A percentile compares a stretch with the other conserved stretches of the same genome.
These are phyloP conservation scores for Mallotus nudiflorus DNA, from an alignment of 345 rosid genomes.

Conservation along the genomic window DNA sequence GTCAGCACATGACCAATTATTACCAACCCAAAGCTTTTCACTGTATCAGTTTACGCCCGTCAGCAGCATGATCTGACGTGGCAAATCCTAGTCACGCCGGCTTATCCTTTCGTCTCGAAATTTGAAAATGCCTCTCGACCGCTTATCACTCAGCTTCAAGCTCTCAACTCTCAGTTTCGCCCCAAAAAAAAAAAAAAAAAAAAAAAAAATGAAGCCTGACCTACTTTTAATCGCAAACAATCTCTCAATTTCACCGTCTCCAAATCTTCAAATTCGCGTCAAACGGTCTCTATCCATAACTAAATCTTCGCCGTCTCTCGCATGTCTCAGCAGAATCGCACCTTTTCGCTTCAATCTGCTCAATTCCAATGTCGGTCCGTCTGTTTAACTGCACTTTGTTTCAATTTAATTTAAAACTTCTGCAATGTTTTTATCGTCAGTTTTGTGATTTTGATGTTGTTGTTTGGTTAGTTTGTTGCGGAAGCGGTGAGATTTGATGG, in stretches of 20 bases:
- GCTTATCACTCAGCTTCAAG: neutral
- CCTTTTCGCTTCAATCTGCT: constrained; percentile 12
- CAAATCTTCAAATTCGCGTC: neutral
- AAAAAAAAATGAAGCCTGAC: constrained; percentile 1
- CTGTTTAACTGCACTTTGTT: neutral
- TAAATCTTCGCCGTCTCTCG: constrained; percentile 6
- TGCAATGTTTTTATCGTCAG: neutral
- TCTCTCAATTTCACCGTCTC: neutral
- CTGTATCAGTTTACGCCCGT: neutral
- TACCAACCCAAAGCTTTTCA: neutral
- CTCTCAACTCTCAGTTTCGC: no score
- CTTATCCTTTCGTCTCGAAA: neutral
- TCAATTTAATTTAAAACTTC: constrained; percentile 11
- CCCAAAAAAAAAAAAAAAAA: no score
- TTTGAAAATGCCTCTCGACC: neutral
- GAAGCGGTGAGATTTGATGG: constrained; percentile 61
- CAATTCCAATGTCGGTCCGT: neutral
- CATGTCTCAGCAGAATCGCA: constrained; percentile 19
- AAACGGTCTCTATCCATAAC: no score
- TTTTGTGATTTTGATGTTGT: neutral
- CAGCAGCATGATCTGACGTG: neutral
- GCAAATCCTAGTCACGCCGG: neutral
- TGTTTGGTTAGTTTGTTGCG: constrained; percentile 31
- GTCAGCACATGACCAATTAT: neutral
- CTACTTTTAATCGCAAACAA: neutral